phyloP scores from a whole-genome alignment of 305 asterid genomes.

The Fraxinus paxiana region DNA sequence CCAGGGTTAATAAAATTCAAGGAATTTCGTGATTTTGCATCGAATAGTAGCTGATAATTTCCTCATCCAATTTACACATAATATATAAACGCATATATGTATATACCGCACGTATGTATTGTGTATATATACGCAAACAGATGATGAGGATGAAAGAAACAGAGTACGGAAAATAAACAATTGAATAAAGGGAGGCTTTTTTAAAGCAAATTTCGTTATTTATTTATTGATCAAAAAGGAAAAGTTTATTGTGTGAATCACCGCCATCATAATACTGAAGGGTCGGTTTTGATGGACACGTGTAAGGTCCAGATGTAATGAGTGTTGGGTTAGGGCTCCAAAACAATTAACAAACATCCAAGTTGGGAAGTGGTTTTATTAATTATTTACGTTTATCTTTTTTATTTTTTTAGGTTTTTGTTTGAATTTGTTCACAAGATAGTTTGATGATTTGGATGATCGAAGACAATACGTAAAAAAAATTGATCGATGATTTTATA shows the following conservation, averaged over 20 bases:
- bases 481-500: neutral
- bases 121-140: conserved; percentile 17
- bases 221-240: neutral
- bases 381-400: neutral
- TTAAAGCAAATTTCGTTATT: neutral
- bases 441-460: neutral
- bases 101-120: conserved; percentile 17
- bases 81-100: conserved; percentile 7
- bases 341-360: neutral
- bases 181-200: neutral
- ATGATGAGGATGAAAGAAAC: neutral
- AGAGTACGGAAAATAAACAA: neutral
- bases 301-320: conserved; percentile 21
- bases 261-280: conserved; percentile 19
- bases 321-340: conserved; percentile 3
- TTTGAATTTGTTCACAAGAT: neutral
- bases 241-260: conserved; percentile 6
- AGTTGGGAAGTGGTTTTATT: neutral
- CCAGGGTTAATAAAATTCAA: conserved; percentile 27
- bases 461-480: neutral
- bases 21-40: conserved; percentile 24
- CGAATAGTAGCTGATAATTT: conserved; percentile 23
- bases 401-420: neutral
- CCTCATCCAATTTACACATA: neutral
- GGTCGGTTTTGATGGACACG: conserved; percentile 23